Evolutionary conservation across 2,329 filamentous ascomycete genomes (phyloP).

Genomic region (Coniochaeta sp.): DNA sequence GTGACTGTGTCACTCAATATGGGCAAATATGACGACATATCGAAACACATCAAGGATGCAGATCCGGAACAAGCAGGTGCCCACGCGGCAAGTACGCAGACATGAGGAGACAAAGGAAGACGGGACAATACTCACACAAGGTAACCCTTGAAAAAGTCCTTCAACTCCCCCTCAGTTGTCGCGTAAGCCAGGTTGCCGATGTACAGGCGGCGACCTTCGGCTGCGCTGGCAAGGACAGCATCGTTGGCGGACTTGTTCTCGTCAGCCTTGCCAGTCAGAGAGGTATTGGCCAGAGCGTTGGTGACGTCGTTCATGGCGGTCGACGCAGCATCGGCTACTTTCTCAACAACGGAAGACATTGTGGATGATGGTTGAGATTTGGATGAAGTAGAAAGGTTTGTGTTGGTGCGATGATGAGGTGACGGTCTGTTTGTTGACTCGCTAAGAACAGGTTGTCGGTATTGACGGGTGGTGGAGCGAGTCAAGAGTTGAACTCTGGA

Average conservation of each 20-base stretch:
- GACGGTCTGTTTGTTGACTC: constrained; percentile 25
- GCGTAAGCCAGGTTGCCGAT: constrained; percentile 99
- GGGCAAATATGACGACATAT: background rate
- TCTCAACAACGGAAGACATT: constrained; percentile 81
- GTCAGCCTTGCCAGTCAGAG: constrained; percentile 49
- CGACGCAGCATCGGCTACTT: constrained; percentile 50
- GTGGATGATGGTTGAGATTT: constrained; percentile 38
- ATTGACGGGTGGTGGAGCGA: constrained; percentile 19
- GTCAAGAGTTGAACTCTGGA: constrained; percentile 57
- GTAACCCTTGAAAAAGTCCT: constrained; percentile 99
- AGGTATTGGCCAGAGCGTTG: constrained; percentile 64
- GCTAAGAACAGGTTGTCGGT: constrained; percentile 10
- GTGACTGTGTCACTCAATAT: background rate
- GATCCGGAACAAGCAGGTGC: background rate
- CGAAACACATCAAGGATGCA: background rate
- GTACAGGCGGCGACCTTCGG: constrained; percentile 98
- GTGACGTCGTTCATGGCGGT: constrained; percentile 72
- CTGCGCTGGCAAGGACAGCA: constrained; percentile 91
- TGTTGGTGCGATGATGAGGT: constrained; percentile 29
- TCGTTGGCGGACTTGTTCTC: constrained; percentile 65
- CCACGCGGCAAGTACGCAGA: background rate
- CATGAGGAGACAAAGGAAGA: constrained; percentile 1
- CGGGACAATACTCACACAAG: constrained; percentile 70
- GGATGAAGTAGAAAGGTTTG: constrained; percentile 21
- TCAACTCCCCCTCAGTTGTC: constrained; percentile 99